A percentile compares a stretch with the other conserved stretches of the same genome.
Conservation (phyloP, 768 basidiomycete genomes). For the Sporobolomyces pararoseus region DNA sequence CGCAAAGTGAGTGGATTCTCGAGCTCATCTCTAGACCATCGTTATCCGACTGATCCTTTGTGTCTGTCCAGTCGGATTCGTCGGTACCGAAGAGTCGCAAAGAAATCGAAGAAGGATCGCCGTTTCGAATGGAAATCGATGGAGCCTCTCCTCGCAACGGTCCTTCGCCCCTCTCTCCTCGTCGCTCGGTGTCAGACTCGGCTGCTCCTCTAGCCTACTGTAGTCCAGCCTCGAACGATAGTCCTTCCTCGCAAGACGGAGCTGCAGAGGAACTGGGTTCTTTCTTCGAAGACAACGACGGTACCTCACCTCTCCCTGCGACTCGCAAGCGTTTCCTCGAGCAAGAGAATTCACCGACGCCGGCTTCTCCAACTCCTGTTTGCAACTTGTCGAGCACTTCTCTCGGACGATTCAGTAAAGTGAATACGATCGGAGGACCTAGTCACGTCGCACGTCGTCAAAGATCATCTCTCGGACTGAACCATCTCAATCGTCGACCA, state of each 20-base stretch:
- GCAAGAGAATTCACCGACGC: constrained; percentile 34
- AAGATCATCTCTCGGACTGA: constrained; percentile 23
- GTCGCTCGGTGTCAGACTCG: constrained; percentile 35
- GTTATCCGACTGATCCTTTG: not conserved
- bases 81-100: constrained; percentile 7
- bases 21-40: not conserved
- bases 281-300: constrained; percentile 19
- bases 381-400: not conserved
- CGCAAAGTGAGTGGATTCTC: constrained; percentile 10
- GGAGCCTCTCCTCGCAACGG: constrained; percentile 26
- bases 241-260: constrained; percentile 5
- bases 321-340: constrained; percentile 40
- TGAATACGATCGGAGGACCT: constrained; percentile 15
- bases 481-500: constrained; percentile 21
- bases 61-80: constrained; percentile 30
- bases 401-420: constrained; percentile 26
- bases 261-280: constrained; percentile 22
- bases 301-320: constrained; percentile 29
- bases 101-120: constrained; percentile 21
- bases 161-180: constrained; percentile 19
- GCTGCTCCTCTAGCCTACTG: not conserved
- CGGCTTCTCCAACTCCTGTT: constrained; percentile 6
- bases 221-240: not conserved
- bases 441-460: constrained; percentile 26
- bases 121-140: constrained; percentile 42